Percentiles rank a stretch among this genome's conserved stretches.
Conservation (phyloP, 1,284 basidiomycete genomes). For the Afroboletus lepidellus region DNA sequence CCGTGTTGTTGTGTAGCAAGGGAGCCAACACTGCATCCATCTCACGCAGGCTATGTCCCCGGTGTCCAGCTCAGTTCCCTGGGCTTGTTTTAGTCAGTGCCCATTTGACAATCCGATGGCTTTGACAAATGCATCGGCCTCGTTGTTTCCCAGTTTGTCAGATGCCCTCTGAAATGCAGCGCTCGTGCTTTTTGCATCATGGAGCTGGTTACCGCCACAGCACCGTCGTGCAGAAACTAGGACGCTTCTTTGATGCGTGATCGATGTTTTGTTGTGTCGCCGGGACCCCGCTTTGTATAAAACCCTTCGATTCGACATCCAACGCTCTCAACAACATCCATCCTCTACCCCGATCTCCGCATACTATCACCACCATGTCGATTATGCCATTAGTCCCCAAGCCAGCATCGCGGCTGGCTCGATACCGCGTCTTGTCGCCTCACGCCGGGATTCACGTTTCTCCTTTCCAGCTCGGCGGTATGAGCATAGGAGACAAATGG, state of each 20-base stretch:
- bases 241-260: not conserved
- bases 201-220: not conserved
- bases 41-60: not conserved
- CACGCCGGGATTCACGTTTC: conserved; percentile 49
- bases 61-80: not conserved
- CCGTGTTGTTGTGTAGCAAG: not conserved
- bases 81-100: not conserved
- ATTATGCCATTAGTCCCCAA: not conserved
- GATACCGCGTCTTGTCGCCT: conserved; percentile 28
- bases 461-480: conserved; percentile 53
- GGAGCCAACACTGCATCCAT: not conserved
- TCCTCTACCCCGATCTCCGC: not conserved
- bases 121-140: not conserved
- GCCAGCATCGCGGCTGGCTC: not conserved
- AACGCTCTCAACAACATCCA: not conserved
- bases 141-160: not conserved
- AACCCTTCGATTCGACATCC: not conserved
- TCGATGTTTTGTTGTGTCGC: not conserved
- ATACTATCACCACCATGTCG: not conserved
- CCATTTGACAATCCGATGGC: not conserved
- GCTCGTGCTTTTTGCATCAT: not conserved
- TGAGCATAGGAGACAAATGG: conserved; percentile 55
- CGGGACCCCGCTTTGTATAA: not conserved
- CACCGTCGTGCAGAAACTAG: not conserved
- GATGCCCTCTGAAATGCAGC: not conserved